phyloP scores from a whole-genome alignment of 2,329 filamentous ascomycete genomes.

The Fonsecaea monophora region DNA sequence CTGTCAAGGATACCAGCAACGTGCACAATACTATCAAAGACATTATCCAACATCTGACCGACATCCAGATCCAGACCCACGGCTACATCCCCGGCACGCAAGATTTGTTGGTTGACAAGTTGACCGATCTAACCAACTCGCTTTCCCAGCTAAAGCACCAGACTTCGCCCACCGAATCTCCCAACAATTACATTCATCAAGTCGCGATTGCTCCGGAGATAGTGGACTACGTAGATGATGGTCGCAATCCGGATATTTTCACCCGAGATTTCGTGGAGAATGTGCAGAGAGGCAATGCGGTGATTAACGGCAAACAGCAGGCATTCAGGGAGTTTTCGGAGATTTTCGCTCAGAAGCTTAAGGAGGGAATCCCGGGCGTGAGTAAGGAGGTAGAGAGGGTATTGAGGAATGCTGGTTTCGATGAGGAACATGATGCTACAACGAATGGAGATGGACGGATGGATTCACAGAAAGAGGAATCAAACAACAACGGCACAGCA shows the following conservation, averaged over 20 bases:
- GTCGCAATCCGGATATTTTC: conserved; percentile 71
- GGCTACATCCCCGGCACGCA: conserved; percentile 65
- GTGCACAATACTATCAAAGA: conserved; percentile 52
- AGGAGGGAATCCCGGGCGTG: conserved; percentile 64
- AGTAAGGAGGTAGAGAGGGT: conserved; percentile 60
- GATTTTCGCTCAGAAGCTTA: conserved; percentile 64
- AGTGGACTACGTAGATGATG: conserved; percentile 67
- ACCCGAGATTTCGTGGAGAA: conserved; percentile 70
- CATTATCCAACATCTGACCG: conserved; percentile 68
- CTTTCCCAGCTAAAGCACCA: conserved; percentile 60
- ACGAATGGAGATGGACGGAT: conserved; percentile 9
- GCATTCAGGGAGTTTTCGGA: conserved; percentile 66
- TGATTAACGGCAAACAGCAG: conserved; percentile 66
- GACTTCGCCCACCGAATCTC: conserved; percentile 35
- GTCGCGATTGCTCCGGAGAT: conserved; percentile 67
- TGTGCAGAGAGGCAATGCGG: conserved; percentile 67
- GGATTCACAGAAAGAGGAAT: conserved; percentile 1
- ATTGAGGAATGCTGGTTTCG: conserved; percentile 47
- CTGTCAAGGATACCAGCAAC: conserved; percentile 36
- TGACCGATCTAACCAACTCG: conserved; percentile 59
- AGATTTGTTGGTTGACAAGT: conserved; percentile 63
- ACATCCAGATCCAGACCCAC: conserved; percentile 64
- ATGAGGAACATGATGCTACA: not conserved
- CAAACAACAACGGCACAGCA: not conserved
- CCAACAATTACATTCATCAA: conserved; percentile 42